Conservation (phyloP, 2,329 filamentous ascomycete species). For the Ustilaginoidea virens region DNA sequence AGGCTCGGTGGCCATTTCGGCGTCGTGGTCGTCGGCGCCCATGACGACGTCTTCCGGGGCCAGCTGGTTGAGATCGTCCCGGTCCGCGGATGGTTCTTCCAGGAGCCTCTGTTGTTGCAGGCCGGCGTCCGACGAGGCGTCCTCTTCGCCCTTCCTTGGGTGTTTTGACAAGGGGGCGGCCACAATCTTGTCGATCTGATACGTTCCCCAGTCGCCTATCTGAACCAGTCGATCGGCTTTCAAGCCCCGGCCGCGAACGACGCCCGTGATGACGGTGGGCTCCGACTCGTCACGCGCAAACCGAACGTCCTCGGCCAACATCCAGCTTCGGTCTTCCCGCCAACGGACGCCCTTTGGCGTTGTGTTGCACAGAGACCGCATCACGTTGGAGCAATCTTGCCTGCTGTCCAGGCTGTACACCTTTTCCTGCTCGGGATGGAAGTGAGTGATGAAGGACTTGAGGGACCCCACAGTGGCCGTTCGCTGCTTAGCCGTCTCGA, state of each 20-base stretch:
- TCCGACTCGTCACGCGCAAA: constrained; percentile 48
- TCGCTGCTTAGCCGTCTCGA: constrained; percentile 68
- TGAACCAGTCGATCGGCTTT: constrained; percentile 86
- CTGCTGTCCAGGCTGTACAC: constrained; percentile 75
- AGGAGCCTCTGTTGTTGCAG: constrained; percentile 41
- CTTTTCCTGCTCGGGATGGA: constrained; percentile 85
- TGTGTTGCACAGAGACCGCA: constrained; percentile 80
- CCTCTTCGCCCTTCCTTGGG: constrained; percentile 46
- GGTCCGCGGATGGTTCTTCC: constrained; percentile 60
- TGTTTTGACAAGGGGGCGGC: constrained; percentile 52
- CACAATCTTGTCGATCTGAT: constrained; percentile 79
- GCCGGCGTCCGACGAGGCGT: too few relatives aligned
- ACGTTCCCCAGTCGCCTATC: constrained; percentile 85
- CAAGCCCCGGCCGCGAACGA: constrained; percentile 70
- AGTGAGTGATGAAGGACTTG: constrained; percentile 86
- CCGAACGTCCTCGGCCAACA: constrained; percentile 70
- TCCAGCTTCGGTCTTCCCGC: constrained; percentile 92
- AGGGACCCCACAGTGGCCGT: constrained; percentile 65
- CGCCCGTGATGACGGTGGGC: constrained; percentile 65
- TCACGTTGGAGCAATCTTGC: constrained; percentile 81
- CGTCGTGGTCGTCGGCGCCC: constrained; percentile 41
- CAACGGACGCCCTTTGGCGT: constrained; percentile 89
- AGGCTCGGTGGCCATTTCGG: constrained; percentile 16
- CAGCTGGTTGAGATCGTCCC: constrained; percentile 67
- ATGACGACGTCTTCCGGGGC: constrained; percentile 78